Evolutionary conservation across 768 basidiomycete genomes (phyloP), one percentile per base, ranked within the genome.

Genomic region (Boletellus sp.): DNA sequence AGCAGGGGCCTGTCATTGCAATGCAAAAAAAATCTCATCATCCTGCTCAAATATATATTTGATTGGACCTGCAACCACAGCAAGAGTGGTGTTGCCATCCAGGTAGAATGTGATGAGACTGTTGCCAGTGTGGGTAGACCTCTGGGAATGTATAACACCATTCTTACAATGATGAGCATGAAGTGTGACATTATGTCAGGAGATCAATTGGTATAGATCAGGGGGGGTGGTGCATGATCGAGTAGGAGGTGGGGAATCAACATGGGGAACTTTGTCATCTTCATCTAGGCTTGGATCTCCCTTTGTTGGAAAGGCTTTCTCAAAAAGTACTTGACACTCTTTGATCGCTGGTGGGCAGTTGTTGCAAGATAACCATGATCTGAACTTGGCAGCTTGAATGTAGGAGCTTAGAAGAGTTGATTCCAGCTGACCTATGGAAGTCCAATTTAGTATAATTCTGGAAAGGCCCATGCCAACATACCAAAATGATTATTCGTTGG

Each of bases 291-390:
- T n/a, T n/a, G n/a, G 36, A 17, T 42, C 26, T 28, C 4, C 9
- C 3, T 42, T 12, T 16, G 34, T 17, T n/a, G n/a, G n/a, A 19
- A 46, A 47, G 52, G 59, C 68, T 4, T 44, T 52, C 2, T 12
- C 0, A 38, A 52, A 48, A 3, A 52, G 47, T 28, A 6, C 9
- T 31, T 40, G 23, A 15, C 37, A 47, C 32, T 44, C 47, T 38
- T 34, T 34, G 22, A 52, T 45, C 10, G 40, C 20, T 1, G 19
- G 31, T 17, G 28, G 42, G 16, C 42, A 42, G n/a, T 32, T 7
- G 17, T 32, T 10, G 4, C 12, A 5, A 15, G 28, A 11, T 11
- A 42, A 32, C 19, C 42, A 42, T 37, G 24, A 1, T 13, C 35
- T 47, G 13, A 54, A 17, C 12, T n/a, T n/a, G 16, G 17, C 12